Percentiles rank a stretch among this genome's conserved stretches.
These are phyloP conservation scores for Phialocephala subalpina DNA, from an alignment of 2,329 filamentous ascomycete species.

Conservation along the genomic window DNA sequence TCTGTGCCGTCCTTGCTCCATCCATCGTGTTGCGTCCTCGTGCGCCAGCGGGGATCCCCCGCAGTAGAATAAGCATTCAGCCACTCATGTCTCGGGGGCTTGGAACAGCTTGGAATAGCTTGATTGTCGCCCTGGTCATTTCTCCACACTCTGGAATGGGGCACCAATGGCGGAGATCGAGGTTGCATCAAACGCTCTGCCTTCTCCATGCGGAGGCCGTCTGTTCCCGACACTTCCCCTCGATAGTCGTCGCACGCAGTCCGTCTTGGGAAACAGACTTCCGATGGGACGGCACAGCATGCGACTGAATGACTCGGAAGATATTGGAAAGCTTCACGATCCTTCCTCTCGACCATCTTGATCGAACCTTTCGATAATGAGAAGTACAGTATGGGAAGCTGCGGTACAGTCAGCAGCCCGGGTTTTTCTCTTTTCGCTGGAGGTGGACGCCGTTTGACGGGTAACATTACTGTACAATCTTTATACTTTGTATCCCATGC, in stretches of 20 bases:
- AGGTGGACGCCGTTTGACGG: background rate
- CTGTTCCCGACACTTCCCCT: background rate
- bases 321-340: background rate
- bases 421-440: background rate
- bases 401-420: background rate
- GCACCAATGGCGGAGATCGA: background rate
- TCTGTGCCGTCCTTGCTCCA: background rate
- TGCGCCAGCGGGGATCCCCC: conserved; percentile 4
- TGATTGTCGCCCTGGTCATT: background rate
- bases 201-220: background rate
- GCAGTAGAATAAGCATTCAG: conserved; percentile 2
- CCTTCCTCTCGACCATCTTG: background rate
- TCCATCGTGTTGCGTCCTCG: background rate
- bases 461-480: background rate
- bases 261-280: background rate
- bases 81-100: background rate
- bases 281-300: background rate
- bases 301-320: background rate
- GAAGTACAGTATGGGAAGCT: background rate
- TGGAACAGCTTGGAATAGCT: background rate
- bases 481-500: background rate
- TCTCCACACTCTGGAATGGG: conserved; percentile 1
- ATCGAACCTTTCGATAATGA: background rate
- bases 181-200: background rate
- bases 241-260: background rate